These are phyloP conservation scores for Aphanomyces invadans DNA, from an alignment of 352 stramenopile genomes.

Conservation along the genomic window DNA sequence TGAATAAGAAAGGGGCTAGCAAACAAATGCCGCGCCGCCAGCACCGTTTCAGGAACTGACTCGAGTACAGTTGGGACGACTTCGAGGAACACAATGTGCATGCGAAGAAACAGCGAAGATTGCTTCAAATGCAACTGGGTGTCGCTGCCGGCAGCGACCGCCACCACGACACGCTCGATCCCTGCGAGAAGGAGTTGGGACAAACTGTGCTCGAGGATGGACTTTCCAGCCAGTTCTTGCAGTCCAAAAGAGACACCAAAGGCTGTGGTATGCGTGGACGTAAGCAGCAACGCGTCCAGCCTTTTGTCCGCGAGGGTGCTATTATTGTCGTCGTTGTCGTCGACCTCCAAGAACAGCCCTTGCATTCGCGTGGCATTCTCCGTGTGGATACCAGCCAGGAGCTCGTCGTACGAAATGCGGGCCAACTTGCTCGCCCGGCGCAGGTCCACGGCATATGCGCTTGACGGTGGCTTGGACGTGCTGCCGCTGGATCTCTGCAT, in stretches of 20 bases:
- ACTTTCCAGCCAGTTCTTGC: slow-evolving; percentile 47
- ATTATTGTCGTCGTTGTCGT: slow-evolving; percentile 4
- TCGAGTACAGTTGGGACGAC: slow-evolving; percentile 64
- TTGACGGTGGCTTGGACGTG: neutral
- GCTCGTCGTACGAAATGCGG: slow-evolving; percentile 19
- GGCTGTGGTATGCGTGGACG: slow-evolving; percentile 9
- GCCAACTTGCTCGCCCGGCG: slow-evolving; percentile 5
- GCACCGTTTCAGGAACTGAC: slow-evolving; percentile 33
- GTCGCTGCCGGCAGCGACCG: slow-evolving; percentile 47
- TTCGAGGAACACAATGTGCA: slow-evolving; percentile 82
- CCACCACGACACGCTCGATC: slow-evolving; percentile 72
- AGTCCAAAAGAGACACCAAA: slow-evolving; percentile 9
- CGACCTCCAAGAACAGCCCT: slow-evolving; percentile 4
- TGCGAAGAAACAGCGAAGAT: slow-evolving; percentile 60
- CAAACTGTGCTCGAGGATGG: slow-evolving; percentile 70
- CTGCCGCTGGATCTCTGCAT: neutral
- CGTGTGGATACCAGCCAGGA: slow-evolving; percentile 8
- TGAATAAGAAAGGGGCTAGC: slow-evolving; percentile 77
- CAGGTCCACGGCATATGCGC: slow-evolving; percentile 15
- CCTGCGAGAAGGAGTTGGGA: slow-evolving; percentile 67
- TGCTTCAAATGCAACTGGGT: slow-evolving; percentile 60
- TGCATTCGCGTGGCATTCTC: slow-evolving; percentile 12
- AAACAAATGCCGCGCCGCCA: slow-evolving; percentile 74
- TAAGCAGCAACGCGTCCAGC: slow-evolving; percentile 12
- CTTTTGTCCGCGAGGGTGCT: neutral